Evolutionary conservation across 2,329 filamentous ascomycete species (phyloP), one percentile per base, ranked within the genome.

Genomic region (Trichoderma koningiopsis): DNA sequence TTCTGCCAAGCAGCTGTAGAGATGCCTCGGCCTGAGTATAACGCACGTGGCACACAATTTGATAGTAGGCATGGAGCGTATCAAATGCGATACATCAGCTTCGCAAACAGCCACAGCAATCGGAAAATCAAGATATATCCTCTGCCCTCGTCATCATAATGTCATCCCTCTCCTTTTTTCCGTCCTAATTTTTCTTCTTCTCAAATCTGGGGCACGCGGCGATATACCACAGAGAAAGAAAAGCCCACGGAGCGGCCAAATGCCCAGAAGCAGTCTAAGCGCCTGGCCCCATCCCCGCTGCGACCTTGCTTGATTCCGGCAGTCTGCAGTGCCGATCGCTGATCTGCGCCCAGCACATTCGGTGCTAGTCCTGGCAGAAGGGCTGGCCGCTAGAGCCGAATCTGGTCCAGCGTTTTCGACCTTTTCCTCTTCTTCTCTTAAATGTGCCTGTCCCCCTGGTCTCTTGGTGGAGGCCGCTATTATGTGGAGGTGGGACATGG

Each of bases 251-350:
- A 55, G 47, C 66, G 66, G 66, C 58, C 58, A n/a, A 57, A 63
- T 68, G 52, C 47, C 66, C 66, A 19, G 22, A 68, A 63, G 58
- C 58, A 62, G 66, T 52, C 40, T 33, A 60, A 68, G 43, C 56
- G 35, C 33, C 10, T 52, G 13, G 11, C 35, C 49, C 47, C 49
- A 68, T 60, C 11, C n/a, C 47, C 43, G 19, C 59, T 35, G n/a
- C 43, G 16, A 22, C 65, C 27, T 66, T 59, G 49, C n/a, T 63
- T 22, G 47, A 13, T 62, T 62, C 59, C 59, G 47, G 60, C 58
- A 61, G 33, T 62, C 22, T 10, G 47, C 49, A 22, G 24, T 67
- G 66, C 52, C 47, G 66, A 68, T 68, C 66, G 27, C 58, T 56
- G 58, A 68, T 68, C 58, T 56, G 58, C 65, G 22, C 29, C 29